A percentile compares a stretch with the other conserved stretches of the same genome.
Evolutionary conservation across 2,329 filamentous ascomycete species (phyloP).

Genomic region (Diaporthe australafricana): DNA sequence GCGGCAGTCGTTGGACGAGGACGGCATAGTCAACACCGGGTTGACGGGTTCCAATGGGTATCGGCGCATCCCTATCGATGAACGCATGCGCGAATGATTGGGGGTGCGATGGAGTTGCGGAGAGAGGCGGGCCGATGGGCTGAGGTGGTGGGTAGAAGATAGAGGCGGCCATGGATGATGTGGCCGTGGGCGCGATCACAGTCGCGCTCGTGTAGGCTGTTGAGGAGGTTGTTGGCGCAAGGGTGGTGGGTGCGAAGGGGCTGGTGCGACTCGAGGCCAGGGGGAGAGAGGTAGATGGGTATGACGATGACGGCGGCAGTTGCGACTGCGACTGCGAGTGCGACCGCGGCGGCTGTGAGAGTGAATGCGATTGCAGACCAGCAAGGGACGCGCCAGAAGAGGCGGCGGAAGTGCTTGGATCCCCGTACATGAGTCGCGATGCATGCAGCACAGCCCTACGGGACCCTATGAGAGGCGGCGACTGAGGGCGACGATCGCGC

Average conservation of each 20-base stretch:
- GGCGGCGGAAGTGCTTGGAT: slow-evolving; percentile 42
- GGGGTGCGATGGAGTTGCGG: slow-evolving; percentile 49
- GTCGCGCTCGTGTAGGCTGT: slow-evolving; percentile 49
- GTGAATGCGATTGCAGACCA: slow-evolving; percentile 23
- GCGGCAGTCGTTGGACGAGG: slow-evolving; percentile 65
- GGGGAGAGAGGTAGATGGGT: slow-evolving; percentile 51
- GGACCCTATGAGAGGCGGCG: slow-evolving; percentile 37
- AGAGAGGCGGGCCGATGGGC: slow-evolving; percentile 49
- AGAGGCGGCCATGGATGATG: slow-evolving; percentile 58
- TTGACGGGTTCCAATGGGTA: slow-evolving; percentile 49
- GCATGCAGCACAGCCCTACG: slow-evolving; percentile 45
- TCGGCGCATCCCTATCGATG: slow-evolving; percentile 54
- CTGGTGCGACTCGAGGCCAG: slow-evolving; percentile 47
- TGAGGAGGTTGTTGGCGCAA: slow-evolving; percentile 39
- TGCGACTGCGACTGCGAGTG: slow-evolving; percentile 24
- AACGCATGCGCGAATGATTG: slow-evolving; percentile 50
- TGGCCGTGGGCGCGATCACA: slow-evolving; percentile 42
- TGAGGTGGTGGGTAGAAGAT: slow-evolving; percentile 55
- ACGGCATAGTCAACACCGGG: slow-evolving; percentile 49
- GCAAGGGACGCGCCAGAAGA: slow-evolving; percentile 40
- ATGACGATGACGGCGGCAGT: slow-evolving; percentile 45
- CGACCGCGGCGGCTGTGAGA: slow-evolving; percentile 15
- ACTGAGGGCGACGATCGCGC: slow-evolving; percentile 45
- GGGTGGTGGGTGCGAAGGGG: slow-evolving; percentile 45
- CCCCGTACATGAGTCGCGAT: slow-evolving; percentile 49